Conservation (phyloP, 805 yeast species). For the Ogataea polymorpha region DNA sequence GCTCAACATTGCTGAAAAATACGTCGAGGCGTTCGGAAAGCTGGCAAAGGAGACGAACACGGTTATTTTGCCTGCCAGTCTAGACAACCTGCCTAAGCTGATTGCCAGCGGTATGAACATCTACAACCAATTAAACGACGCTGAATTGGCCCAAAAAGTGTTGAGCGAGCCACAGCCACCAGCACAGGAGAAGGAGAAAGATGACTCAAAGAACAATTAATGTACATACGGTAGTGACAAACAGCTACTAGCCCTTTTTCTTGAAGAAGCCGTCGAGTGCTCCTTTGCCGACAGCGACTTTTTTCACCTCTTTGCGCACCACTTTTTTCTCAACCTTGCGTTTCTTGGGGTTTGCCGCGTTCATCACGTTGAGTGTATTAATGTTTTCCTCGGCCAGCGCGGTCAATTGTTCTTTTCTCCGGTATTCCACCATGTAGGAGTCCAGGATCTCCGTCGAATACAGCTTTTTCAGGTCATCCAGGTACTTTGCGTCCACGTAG, state of each 20-base stretch:
- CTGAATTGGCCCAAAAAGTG: slow-evolving; percentile 35
- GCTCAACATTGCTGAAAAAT: slow-evolving; percentile 78
- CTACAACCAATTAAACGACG: slow-evolving; percentile 40
- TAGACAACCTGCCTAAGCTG: slow-evolving; percentile 70
- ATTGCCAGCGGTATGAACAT: slow-evolving; percentile 78
- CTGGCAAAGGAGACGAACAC: slow-evolving; percentile 81
- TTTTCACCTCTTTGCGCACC: slow-evolving; percentile 35
- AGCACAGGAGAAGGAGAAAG: neutral
- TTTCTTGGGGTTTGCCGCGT: slow-evolving; percentile 17
- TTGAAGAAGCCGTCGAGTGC: slow-evolving; percentile 69
- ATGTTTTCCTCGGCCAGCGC: slow-evolving; percentile 32
- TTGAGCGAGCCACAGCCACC: slow-evolving; percentile 6
- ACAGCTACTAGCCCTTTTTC: slow-evolving; percentile 21
- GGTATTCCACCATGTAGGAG: slow-evolving; percentile 20
- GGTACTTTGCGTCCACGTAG: slow-evolving; percentile 35
- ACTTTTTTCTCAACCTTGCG: slow-evolving; percentile 29
- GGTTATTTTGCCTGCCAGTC: slow-evolving; percentile 69
- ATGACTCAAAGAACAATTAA: neutral
- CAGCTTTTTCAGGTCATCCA: slow-evolving; percentile 20
- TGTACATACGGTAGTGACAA: slow-evolving; percentile 7
- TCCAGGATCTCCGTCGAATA: slow-evolving; percentile 23
- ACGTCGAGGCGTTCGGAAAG: slow-evolving; percentile 76
- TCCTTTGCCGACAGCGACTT: slow-evolving; percentile 57
- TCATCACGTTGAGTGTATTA: slow-evolving; percentile 28
- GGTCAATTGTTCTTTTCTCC: slow-evolving; percentile 19